Percentiles rank a stretch among this genome's conserved stretches.
phyloP scores from a whole-genome alignment of 164 flowering plant genomes.

The Aristolochia fimbriata region DNA sequence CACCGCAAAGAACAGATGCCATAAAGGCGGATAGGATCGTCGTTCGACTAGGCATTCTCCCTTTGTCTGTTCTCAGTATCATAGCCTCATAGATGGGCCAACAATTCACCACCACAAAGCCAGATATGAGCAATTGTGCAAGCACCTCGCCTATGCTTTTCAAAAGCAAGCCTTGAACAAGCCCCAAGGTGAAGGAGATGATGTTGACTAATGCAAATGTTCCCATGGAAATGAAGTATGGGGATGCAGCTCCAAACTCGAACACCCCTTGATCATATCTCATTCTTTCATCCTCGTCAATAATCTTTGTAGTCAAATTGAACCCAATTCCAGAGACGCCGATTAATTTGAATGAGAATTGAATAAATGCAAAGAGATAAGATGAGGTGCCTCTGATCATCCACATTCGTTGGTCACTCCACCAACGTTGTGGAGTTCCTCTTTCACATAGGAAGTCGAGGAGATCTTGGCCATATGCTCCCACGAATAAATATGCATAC shows the following conservation, averaged over 20 bases:
- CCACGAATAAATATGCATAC: conserved; percentile 43
- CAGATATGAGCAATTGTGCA: conserved; percentile 29
- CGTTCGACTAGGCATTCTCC: too few species aligned
- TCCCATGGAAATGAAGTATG: conserved; percentile 46
- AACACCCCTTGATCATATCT: conserved; percentile 43
- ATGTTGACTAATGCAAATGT: conserved; percentile 42
- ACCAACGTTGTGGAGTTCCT: conserved; percentile 44
- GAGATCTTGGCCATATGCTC: conserved; percentile 49
- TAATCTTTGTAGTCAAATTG: conserved; percentile 47
- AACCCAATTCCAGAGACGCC: conserved; percentile 40
- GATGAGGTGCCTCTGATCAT: conserved; percentile 45
- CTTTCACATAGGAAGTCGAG: conserved; percentile 26
- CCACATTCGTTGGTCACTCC: conserved; percentile 77
- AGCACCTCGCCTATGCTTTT: conserved; percentile 15
- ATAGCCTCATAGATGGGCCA: conserved; percentile 64
- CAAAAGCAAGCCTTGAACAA: conserved; percentile 1
- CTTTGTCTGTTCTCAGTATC: conserved; percentile 42
- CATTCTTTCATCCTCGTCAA: conserved; percentile 39
- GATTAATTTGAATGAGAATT: conserved; percentile 25
- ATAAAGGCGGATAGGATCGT: too few species aligned
- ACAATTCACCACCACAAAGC: conserved; percentile 40
- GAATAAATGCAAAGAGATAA: conserved; percentile 29
- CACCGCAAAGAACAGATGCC: too few species aligned
- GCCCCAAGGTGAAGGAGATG: conserved; percentile 20
- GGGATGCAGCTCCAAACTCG: conserved; percentile 55